A percentile compares a stretch with the other conserved stretches of the same genome.
Conservation (phyloP, 2,329 filamentous ascomycete species). For the Stagonosporopsis vannaccii region DNA sequence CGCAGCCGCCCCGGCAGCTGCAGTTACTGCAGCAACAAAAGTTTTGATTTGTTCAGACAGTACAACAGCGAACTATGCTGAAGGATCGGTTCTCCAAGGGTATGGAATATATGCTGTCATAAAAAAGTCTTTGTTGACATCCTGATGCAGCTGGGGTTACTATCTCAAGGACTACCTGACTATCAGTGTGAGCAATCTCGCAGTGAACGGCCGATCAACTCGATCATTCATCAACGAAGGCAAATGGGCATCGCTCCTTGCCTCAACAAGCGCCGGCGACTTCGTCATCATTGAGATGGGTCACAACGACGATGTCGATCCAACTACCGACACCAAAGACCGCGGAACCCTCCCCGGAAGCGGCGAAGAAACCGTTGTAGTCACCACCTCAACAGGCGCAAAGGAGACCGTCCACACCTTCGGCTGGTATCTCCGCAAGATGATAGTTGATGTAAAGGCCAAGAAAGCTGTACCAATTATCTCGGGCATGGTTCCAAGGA, state of each 20-base stretch:
- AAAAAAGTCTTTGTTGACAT: neutral
- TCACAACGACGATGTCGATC: neutral
- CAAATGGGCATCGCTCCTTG: neutral
- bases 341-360: neutral
- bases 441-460: neutral
- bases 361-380: neutral
- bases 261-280: neutral
- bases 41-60: neutral
- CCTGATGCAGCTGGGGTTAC: neutral
- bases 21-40: neutral
- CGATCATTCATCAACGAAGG: slow-evolving; percentile 1
- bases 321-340: neutral
- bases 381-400: neutral
- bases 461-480: neutral
- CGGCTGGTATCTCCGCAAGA: neutral
- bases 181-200: neutral
- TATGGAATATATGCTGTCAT: neutral
- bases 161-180: neutral
- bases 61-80: neutral
- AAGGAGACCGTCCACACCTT: neutral
- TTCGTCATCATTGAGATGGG: neutral
- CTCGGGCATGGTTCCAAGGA: neutral
- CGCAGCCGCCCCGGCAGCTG: neutral
- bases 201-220: neutral
- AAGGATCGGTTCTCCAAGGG: neutral